These are phyloP conservation scores for Borealophlyctis nickersoniae DNA, from an alignment of 192 early-diverging fungal species.

Conservation along the genomic window DNA sequence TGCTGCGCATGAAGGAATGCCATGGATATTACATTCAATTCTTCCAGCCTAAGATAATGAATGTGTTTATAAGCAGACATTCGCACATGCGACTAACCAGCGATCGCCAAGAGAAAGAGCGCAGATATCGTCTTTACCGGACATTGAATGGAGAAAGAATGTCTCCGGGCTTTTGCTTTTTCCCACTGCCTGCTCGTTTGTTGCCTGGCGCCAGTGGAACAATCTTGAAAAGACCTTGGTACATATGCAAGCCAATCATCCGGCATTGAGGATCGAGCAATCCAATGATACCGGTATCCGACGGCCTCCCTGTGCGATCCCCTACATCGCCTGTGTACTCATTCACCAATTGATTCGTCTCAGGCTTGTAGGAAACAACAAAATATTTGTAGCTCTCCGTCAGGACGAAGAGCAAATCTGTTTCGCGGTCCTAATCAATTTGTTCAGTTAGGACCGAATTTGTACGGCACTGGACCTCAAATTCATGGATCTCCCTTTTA, in stretches of 20 bases:
- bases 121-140: too few species aligned
- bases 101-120: too few species aligned
- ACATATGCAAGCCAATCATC: conserved; percentile 57
- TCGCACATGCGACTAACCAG: too few species aligned
- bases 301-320: conserved; percentile 55
- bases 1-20: conserved; percentile 36
- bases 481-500: neutral
- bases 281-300: conserved; percentile 51
- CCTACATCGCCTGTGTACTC: conserved; percentile 61
- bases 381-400: conserved; percentile 69
- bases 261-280: conserved; percentile 55
- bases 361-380: conserved; percentile 65
- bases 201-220: conserved; percentile 45
- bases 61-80: too few species aligned
- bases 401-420: conserved; percentile 64
- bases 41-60: conserved; percentile 34
- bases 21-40: conserved; percentile 54
- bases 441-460: neutral
- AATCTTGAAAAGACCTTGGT: conserved; percentile 68
- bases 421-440: conserved; percentile 41
- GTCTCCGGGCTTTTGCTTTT: conserved; percentile 18
- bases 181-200: conserved; percentile 10
- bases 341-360: conserved; percentile 47
- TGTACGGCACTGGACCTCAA: neutral
- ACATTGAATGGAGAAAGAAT: too few species aligned